phyloP scores from a whole-genome alignment of 495 filamentous ascomycete genomes.

The Talaromyces wortmannii region DNA sequence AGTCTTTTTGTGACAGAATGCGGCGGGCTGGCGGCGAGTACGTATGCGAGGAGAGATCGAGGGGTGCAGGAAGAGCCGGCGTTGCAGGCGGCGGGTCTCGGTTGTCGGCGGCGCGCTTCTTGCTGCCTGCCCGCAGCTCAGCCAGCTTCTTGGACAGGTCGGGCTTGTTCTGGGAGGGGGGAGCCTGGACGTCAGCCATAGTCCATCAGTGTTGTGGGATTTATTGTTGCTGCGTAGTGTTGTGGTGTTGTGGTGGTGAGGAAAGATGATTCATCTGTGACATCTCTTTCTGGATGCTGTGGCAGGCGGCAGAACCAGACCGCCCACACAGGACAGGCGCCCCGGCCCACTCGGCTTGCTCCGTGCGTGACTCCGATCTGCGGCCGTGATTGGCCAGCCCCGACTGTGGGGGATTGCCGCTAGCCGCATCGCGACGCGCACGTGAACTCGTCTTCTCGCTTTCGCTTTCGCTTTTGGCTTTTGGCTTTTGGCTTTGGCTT shows the following conservation, averaged over 20 bases:
- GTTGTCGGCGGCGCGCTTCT: conserved; percentile 35
- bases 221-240: background rate
- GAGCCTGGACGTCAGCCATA: background rate
- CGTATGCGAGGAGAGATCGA: conserved; percentile 50
- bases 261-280: background rate
- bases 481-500: too few relatives aligned
- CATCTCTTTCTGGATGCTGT: too few relatives aligned
- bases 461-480: too few relatives aligned
- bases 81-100: conserved; percentile 64
- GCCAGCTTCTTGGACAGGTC: conserved; percentile 57
- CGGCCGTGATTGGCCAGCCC: background rate
- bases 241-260: background rate
- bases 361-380: background rate
- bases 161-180: conserved; percentile 33
- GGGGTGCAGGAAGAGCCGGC: conserved; percentile 62
- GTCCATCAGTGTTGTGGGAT: too few relatives aligned
- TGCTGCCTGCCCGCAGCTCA: conserved; percentile 57
- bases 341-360: background rate
- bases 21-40: conserved; percentile 65
- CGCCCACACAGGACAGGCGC: background rate
- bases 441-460: too few relatives aligned
- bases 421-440: too few relatives aligned
- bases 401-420: too few relatives aligned
- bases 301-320: background rate
- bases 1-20: conserved; percentile 75